Evolutionary conservation across 306 rosid genomes (phyloP), one percentile per base, ranked within the genome.

Genomic region (Crataegus laevigata): DNA sequence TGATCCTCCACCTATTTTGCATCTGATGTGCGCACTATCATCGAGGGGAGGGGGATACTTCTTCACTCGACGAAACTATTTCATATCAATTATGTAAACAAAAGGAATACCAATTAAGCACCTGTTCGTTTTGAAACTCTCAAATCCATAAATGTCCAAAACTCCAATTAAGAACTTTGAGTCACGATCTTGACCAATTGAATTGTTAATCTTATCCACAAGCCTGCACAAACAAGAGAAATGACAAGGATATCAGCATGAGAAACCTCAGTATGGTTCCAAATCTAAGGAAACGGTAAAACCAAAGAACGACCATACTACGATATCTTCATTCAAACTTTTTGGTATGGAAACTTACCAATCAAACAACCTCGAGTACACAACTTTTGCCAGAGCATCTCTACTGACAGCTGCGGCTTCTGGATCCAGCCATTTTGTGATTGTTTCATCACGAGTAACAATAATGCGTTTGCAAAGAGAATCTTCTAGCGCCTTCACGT

Each of bases 81-180:
- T 80, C 71, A 68, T 55, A 72, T 74, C 79, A 77, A 80, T 69
- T 69, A 86, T 75, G 43, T 82, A 77, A 84, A 78, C 77, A 82
- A 82, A 88, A 83, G 83, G 85, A 75, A 66, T 76, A 82, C 80
- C 81, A 40, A 75, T 58, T 83, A 84, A 76, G 87, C 87, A 96
- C 99, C 99, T 96, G 98, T 96, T 96, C 73, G 96, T 92, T 89
- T 90, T 92, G 92, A 96, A 96, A 92, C 98, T 96, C 87, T 96
- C 99, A 83, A 96, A 96, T 80, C 99, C 99, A 81, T 96, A 96
- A 71, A 96, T 96, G 88, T 96, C 99, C 85, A 96, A 90, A 81
- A 96, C 99, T 1, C 99, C 99, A 71, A 96, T 96, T 78, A 96
- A 75, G 79, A 78, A 84, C 79, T 88, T 96, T 1, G 99, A 96